Evolutionary conservation across 2,329 filamentous ascomycete species (phyloP), one percentile per base, ranked within the genome.

Genomic region (Huntiella moniliformis): DNA sequence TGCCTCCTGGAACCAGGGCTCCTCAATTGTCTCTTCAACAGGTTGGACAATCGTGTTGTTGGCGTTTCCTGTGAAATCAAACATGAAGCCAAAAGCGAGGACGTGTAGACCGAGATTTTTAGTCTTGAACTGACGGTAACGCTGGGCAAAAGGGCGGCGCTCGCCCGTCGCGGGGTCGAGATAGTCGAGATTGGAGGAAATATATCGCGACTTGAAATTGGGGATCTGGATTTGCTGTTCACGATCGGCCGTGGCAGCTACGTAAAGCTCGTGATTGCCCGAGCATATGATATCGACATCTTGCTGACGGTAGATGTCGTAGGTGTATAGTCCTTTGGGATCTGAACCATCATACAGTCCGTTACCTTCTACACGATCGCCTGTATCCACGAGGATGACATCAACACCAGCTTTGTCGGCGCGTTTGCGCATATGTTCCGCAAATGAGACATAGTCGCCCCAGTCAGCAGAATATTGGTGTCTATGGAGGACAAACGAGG

Each of bases 391-490:
- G n/a, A 98, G 67, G n/a, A 98, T 66, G 12, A 98, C 66, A 58
- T 98, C 91, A 22, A 74, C 74, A 38, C 85, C 86, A 45, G 79
- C 70, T 1, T 76, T 72, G 56, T 95, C 82, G 46, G 86, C 85
- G 56, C 74, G 78, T 53, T 76, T 71, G 47, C 75, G 80, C 68
- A 98, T 75, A 57, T 88, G 85, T 33, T 79, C 68, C 32, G 86
- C 76, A 58, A 98, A 95, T 5, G 88, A 95, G 55, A 96, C 73
- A 61, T 96, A 98, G 63, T 98, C 91, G 49, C 91, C 91, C 86
- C 91, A 96, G 61, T 98, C 91, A 40, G 85, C 88, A 5, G 84
- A 87, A 62, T 92, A 98, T 50, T 91, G 88, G 2, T 85, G 71
- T 64, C 81, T 85, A 34, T n/a, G 6, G 17, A 31, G 13, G 11